Conservation (phyloP, 345 rosid species). For the Combretum micranthum region DNA sequence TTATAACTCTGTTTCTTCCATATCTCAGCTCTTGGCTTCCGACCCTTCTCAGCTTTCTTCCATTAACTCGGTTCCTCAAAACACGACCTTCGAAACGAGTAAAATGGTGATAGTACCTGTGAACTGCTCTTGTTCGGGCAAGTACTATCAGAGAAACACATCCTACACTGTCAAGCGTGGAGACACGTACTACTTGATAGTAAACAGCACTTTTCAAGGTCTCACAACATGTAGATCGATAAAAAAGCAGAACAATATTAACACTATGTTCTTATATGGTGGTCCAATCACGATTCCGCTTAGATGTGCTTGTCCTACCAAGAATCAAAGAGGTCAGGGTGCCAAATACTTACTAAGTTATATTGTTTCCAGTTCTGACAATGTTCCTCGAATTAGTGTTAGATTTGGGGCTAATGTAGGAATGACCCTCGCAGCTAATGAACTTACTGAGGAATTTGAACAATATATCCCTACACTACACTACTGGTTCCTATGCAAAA, state of each 20-base stretch:
- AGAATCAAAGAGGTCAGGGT: slow-evolving; percentile 29
- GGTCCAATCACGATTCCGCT: slow-evolving; percentile 19
- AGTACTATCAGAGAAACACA: slow-evolving; percentile 33
- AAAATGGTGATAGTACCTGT: slow-evolving; percentile 35
- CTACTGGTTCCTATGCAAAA: slow-evolving; percentile 40
- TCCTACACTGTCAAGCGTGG: slow-evolving; percentile 17
- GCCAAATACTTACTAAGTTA: slow-evolving; percentile 42
- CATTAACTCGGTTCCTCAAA: slow-evolving; percentile 22
- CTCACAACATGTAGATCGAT: slow-evolving; percentile 27
- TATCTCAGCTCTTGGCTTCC: slow-evolving; percentile 30
- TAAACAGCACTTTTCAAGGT: slow-evolving; percentile 26
- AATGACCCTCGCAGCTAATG: slow-evolving; percentile 36
- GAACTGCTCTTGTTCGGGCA: slow-evolving; percentile 30
- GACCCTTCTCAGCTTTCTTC: slow-evolving; percentile 24
- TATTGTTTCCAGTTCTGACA: slow-evolving; percentile 22
- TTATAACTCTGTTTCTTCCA: slow-evolving; percentile 21
- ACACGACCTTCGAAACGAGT: slow-evolving; percentile 10
- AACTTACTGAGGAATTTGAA: slow-evolving; percentile 17
- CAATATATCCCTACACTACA: slow-evolving; percentile 40
- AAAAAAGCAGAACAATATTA: slow-evolving; percentile 16
- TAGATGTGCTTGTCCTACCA: slow-evolving; percentile 67
- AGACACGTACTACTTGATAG: slow-evolving; percentile 18
- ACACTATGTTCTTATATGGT: slow-evolving; percentile 7
- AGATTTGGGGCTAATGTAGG: slow-evolving; percentile 29
- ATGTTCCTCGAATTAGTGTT: slow-evolving; percentile 16